These are phyloP conservation scores for Wolfiporia cocos DNA, from an alignment of 1,284 basidiomycete species.

Conservation along the genomic window DNA sequence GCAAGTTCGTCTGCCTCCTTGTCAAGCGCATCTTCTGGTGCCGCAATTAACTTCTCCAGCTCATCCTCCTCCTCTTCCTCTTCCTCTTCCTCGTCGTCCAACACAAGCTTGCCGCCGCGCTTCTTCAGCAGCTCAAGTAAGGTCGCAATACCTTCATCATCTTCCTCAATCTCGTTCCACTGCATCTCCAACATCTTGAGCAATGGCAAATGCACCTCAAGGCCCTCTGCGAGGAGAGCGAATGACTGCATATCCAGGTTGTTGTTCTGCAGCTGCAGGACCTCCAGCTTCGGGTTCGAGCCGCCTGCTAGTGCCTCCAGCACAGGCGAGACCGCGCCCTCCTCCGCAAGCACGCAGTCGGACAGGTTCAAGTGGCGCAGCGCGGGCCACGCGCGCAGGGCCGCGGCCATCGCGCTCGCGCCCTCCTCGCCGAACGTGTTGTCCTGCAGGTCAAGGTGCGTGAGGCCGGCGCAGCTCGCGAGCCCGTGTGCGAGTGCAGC, in stretches of 20 bases:
- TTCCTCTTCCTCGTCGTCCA: conserved; percentile 71
- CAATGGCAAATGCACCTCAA: conserved; percentile 51
- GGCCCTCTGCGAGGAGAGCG: conserved; percentile 58
- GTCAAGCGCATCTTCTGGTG: conserved; percentile 31
- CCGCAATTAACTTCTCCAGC: conserved; percentile 28
- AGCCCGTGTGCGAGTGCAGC: conserved; percentile 78
- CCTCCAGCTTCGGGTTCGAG: conserved; percentile 68
- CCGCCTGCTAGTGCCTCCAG: conserved; percentile 65
- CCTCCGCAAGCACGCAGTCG: conserved; percentile 81
- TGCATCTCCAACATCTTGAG: conserved; percentile 77
- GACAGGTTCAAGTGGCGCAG: conserved; percentile 83
- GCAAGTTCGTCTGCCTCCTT: conserved; percentile 47
- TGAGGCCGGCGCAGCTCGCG: conserved; percentile 60
- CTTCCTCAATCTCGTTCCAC: conserved; percentile 82
- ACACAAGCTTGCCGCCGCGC: conserved; percentile 58
- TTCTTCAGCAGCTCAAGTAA: conserved; percentile 61
- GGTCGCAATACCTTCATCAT: conserved; percentile 61
- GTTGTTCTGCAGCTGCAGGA: conserved; percentile 84
- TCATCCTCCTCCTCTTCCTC: conserved; percentile 68
- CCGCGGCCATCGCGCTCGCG: conserved; percentile 68
- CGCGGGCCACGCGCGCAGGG: conserved; percentile 64
- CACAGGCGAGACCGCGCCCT: conserved; percentile 61
- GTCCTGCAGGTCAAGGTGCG: conserved; percentile 90
- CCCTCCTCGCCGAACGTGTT: conserved; percentile 87
- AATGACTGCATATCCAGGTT: conserved; percentile 77